Conservation (phyloP, 2,329 filamentous ascomycete species). For the Cladosporium sp. region DNA sequence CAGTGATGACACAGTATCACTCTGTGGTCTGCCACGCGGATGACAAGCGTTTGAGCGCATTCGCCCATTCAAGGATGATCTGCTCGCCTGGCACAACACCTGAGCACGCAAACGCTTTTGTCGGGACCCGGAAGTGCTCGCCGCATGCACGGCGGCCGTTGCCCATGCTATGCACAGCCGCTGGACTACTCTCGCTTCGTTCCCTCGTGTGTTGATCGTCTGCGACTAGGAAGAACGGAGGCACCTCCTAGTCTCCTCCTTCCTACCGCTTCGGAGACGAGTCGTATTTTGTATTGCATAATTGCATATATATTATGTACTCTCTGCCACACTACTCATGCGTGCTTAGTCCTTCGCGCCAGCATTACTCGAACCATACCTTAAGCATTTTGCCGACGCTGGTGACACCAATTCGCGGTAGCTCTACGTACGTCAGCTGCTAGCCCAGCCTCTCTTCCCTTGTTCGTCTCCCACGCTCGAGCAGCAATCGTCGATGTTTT, state of each 20-base stretch:
- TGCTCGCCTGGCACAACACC: neutral
- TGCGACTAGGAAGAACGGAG: neutral
- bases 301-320: neutral
- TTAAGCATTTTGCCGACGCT: neutral
- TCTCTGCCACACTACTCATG: neutral
- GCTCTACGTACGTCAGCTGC: neutral
- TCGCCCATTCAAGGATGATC: neutral
- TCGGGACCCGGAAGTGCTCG: neutral
- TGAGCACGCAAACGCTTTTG: neutral
- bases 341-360: neutral
- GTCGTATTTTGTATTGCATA: neutral
- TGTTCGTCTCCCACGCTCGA: neutral
- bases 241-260: neutral
- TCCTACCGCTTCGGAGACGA: neutral
- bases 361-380: constrained; percentile 7
- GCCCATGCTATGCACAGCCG: neutral
- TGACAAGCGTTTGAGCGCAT: neutral
- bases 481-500: constrained; percentile 17
- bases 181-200: neutral
- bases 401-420: neutral
- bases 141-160: neutral
- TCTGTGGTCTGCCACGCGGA: neutral
- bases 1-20: constrained; percentile 1
- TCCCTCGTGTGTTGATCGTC: neutral
- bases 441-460: neutral